Conservation (phyloP, 768 basidiomycete species). For the Leccinum obscurum region DNA sequence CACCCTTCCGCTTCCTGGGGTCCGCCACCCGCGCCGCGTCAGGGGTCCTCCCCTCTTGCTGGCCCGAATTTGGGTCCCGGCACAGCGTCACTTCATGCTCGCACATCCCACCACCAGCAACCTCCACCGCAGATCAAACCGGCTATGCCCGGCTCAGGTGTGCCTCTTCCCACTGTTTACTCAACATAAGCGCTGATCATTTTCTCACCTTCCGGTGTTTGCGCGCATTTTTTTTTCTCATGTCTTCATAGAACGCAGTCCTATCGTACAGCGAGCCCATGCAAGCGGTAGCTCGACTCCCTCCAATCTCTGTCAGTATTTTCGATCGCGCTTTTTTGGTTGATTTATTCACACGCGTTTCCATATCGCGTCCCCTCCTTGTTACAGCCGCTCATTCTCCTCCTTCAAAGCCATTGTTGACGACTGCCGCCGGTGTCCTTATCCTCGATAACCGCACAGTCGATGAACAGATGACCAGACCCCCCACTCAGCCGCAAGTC, state of each 20-base stretch:
- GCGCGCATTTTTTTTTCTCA: slow-evolving; percentile 14
- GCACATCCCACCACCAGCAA: slow-evolving; percentile 31
- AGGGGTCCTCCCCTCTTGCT: slow-evolving; percentile 33
- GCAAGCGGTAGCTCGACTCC: slow-evolving; percentile 26
- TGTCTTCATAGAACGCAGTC: slow-evolving; percentile 28
- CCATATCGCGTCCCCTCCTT: background rate
- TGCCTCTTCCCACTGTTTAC: slow-evolving; percentile 1
- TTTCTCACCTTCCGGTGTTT: slow-evolving; percentile 1
- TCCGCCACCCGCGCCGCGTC: slow-evolving; percentile 26
- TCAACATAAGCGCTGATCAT: slow-evolving; percentile 4
- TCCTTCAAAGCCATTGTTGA: slow-evolving; percentile 26
- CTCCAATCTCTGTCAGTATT: slow-evolving; percentile 26
- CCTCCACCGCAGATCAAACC: slow-evolving; percentile 30
- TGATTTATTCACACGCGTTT: slow-evolving; percentile 8
- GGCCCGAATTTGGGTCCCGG: slow-evolving; percentile 27
- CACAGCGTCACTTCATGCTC: slow-evolving; percentile 25
- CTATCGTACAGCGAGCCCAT: slow-evolving; percentile 29
- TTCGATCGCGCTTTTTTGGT: background rate
- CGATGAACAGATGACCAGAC: slow-evolving; percentile 31
- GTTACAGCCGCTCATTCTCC: slow-evolving; percentile 30
- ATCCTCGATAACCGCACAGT: slow-evolving; percentile 34
- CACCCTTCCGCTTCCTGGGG: slow-evolving; percentile 33
- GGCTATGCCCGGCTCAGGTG: slow-evolving; percentile 36
- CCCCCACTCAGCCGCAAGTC: slow-evolving; percentile 15
- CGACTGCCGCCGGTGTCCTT: slow-evolving; percentile 27